A percentile compares a stretch with the other conserved stretches of the same genome.
These are phyloP conservation scores for Nakazawaea siamensis DNA, from an alignment of 805 yeast genomes.

Conservation along the genomic window DNA sequence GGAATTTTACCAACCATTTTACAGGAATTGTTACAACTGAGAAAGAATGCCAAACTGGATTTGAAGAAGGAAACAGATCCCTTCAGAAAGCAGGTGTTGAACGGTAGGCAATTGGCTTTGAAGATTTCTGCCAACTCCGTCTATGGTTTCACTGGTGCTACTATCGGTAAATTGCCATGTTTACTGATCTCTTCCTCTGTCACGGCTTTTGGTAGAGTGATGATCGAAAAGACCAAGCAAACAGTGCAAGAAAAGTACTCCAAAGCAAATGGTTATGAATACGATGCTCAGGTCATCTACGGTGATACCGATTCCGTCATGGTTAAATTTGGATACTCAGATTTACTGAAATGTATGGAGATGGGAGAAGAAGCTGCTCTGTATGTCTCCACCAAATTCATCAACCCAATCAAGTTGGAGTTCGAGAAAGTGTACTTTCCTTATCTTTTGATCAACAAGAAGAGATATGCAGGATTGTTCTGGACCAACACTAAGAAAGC, in stretches of 20 bases:
- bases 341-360: conserved; percentile 77
- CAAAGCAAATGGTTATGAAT: conserved; percentile 74
- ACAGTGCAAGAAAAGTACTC: conserved; percentile 77
- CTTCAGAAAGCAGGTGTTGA: conserved; percentile 84
- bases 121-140: conserved; percentile 97
- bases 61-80: conserved; percentile 91
- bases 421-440: conserved; percentile 97
- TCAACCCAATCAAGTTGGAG: conserved; percentile 85
- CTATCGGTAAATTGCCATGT: conserved; percentile 95
- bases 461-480: conserved; percentile 92
- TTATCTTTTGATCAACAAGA: conserved; percentile 86
- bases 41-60: conserved; percentile 89
- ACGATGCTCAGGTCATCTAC: conserved; percentile 84
- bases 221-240: conserved; percentile 88
- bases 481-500: conserved; percentile 92
- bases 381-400: conserved; percentile 69
- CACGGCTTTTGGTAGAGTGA: conserved; percentile 91
- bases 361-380: conserved; percentile 93
- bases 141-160: conserved; percentile 98
- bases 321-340: conserved; percentile 90
- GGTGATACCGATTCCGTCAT: conserved; percentile 99
- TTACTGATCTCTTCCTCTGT: conserved; percentile 92
- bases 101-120: conserved; percentile 95
- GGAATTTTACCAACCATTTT: conserved; percentile 91
- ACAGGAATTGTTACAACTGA: conserved; percentile 80